Evolutionary conservation across 164 flowering plant genomes (phyloP).

Genomic region (Dillenia suffruticosa): DNA sequence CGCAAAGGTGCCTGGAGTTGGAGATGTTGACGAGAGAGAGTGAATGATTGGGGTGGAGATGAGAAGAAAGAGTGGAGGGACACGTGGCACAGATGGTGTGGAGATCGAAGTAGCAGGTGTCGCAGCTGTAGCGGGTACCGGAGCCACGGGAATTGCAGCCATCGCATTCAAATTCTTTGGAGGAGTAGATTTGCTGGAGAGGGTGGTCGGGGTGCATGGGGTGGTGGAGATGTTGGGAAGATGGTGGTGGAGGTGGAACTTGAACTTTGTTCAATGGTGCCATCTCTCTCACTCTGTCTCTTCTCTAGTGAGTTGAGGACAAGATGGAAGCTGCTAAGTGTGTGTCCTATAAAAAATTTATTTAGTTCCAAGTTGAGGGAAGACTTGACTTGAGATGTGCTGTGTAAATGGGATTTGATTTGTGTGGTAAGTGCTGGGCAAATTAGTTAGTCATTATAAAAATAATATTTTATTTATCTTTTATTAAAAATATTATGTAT

Average conservation of each 20-base stretch:
- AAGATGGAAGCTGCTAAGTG: too few species aligned
- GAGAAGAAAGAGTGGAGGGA: not conserved
- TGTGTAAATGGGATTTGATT: too few species aligned
- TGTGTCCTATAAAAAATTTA: too few species aligned
- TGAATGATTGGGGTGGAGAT: not conserved
- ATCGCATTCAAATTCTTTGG: constrained; percentile 3
- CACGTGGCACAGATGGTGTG: constrained; percentile 3
- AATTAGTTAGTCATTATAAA: too few species aligned
- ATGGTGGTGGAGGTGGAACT: too few species aligned
- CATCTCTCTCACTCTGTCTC: not conserved
- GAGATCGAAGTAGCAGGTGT: constrained; percentile 3
- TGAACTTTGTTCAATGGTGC: not conserved
- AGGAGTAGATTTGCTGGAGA: not conserved
- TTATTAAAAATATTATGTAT: too few species aligned
- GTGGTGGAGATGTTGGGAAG: not conserved
- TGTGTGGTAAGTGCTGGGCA: too few species aligned
- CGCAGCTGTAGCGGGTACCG: constrained; percentile 4
- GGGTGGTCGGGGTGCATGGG: not conserved
- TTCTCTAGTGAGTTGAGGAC: too few species aligned
- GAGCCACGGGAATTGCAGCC: constrained; percentile 6
- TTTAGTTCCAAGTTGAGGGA: too few species aligned
- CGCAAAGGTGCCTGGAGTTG: not conserved
- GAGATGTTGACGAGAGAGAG: not conserved
- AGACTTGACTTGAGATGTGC: too few species aligned
- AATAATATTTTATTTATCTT: too few species aligned